Conservation (phyloP, 352 stramenopile species). For the Globisporangium recalcitrans region DNA sequence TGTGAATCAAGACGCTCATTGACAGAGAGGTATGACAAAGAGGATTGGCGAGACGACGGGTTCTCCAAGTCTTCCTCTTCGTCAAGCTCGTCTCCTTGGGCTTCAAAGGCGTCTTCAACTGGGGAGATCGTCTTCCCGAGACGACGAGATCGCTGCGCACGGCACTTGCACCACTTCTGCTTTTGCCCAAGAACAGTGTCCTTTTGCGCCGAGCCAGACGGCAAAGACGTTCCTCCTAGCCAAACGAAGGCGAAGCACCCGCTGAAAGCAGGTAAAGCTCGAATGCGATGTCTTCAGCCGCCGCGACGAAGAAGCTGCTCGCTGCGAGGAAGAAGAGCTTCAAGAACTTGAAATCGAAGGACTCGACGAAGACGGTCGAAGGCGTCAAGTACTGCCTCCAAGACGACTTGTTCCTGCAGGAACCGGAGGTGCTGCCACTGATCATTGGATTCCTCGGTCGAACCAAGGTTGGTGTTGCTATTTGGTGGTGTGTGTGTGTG, state of each 20-base stretch:
- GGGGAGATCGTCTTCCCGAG: slow-evolving; percentile 34
- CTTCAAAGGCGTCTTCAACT: slow-evolving; percentile 21
- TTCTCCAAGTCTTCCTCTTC: slow-evolving; percentile 17
- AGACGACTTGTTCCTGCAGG: slow-evolving; percentile 51
- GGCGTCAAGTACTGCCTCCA: slow-evolving; percentile 43
- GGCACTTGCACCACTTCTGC: slow-evolving; percentile 49
- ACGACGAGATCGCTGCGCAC: slow-evolving; percentile 29
- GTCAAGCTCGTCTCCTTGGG: slow-evolving; percentile 1
- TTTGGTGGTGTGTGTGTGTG: not conserved
- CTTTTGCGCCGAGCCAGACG: slow-evolving; percentile 19
- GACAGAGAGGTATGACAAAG: not conserved
- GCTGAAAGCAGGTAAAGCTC: not conserved
- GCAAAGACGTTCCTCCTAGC: too few species aligned
- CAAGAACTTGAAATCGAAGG: slow-evolving; percentile 68
- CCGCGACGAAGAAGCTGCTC: slow-evolving; percentile 27
- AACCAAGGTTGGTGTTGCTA: slow-evolving; percentile 35
- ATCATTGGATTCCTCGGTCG: slow-evolving; percentile 43
- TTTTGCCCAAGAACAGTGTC: slow-evolving; percentile 60
- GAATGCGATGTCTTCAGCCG: not conserved
- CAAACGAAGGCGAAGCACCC: not conserved
- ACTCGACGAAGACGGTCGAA: slow-evolving; percentile 58
- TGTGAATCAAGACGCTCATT: not conserved
- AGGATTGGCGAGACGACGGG: slow-evolving; percentile 13
- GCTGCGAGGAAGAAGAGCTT: slow-evolving; percentile 47
- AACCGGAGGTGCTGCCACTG: slow-evolving; percentile 47